Conservation (phyloP, 2,329 filamentous ascomycete species). For the Rutstroemia sp. region DNA sequence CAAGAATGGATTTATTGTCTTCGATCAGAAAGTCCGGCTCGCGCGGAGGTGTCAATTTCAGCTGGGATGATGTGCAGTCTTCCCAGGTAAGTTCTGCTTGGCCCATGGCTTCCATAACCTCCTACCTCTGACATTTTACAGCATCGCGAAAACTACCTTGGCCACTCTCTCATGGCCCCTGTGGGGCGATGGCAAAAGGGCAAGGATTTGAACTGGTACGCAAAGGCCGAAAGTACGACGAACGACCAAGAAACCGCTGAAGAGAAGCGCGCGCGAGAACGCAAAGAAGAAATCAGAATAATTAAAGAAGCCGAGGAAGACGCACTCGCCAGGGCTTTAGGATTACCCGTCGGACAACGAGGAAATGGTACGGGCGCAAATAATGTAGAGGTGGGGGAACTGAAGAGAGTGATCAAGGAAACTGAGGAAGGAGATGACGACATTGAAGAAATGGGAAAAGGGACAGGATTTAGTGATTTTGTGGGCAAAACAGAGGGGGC, state of each 20-base stretch:
- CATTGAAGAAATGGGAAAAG: conserved; percentile 24
- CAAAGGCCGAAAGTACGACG: conserved; percentile 45
- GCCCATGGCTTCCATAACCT: background rate
- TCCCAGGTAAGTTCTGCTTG: conserved; percentile 40
- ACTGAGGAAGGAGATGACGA: conserved; percentile 34
- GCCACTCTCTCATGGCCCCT: conserved; percentile 67
- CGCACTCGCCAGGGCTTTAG: conserved; percentile 75
- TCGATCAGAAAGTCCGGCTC: conserved; percentile 87
- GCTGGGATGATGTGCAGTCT: conserved; percentile 87
- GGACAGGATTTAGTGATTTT: conserved; percentile 27
- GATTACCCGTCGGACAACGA: conserved; percentile 61
- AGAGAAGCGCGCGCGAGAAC: conserved; percentile 50
- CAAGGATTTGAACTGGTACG: conserved; percentile 56
- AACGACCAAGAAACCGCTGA: conserved; percentile 51
- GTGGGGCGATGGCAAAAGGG: conserved; percentile 69
- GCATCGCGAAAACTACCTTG: conserved; percentile 81
- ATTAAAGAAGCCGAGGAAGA: conserved; percentile 93
- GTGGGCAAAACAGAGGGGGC: conserved; percentile 22
- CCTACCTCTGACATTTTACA: background rate
- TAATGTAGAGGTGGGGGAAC: conserved; percentile 56
- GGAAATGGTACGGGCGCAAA: conserved; percentile 52
- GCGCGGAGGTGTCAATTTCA: conserved; percentile 90
- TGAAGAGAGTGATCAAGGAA: conserved; percentile 47
- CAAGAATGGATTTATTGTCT: conserved; percentile 80
- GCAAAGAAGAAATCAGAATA: conserved; percentile 69